Percentiles rank a stretch among this genome's conserved stretches.
Evolutionary conservation across 495 filamentous ascomycete species (phyloP).

Genomic region (Aspergillus biplanus): DNA sequence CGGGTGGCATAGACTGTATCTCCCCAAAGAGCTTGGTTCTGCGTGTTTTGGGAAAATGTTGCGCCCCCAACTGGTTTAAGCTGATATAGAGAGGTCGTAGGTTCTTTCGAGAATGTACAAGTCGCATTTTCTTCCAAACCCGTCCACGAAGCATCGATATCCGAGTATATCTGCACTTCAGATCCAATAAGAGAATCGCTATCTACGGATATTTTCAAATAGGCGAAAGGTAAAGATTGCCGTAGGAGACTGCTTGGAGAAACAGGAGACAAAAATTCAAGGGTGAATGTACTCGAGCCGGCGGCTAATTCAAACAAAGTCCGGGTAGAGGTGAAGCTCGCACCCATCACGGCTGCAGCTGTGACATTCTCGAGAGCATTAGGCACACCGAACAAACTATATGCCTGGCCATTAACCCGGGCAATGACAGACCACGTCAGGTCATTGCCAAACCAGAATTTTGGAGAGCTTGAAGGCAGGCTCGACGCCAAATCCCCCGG

Average conservation of each 20-base stretch:
- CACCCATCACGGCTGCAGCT: conserved; percentile 36
- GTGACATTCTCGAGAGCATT: conserved; percentile 25
- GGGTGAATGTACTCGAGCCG: conserved; percentile 35
- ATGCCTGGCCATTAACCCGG: conserved; percentile 44
- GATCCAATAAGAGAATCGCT: conserved; percentile 23
- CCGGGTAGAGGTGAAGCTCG: conserved; percentile 46
- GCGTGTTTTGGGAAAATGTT: conserved; percentile 33
- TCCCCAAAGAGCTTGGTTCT: conserved; percentile 46
- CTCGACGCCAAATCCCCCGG: conserved; percentile 39
- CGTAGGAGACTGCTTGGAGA: conserved; percentile 77
- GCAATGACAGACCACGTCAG: conserved; percentile 49
- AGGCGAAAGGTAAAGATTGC: conserved; percentile 78
- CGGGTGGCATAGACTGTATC: conserved; percentile 44
- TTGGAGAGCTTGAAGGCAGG: conserved; percentile 37
- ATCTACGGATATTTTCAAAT: conserved; percentile 67
- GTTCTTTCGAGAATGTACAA: conserved; percentile 31
- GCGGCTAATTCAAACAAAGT: conserved; percentile 42
- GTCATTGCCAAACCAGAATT: conserved; percentile 51
- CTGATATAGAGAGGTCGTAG: conserved; percentile 34
- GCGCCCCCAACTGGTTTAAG: conserved; percentile 28
- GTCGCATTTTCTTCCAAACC: conserved; percentile 37
- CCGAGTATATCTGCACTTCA: conserved; percentile 44
- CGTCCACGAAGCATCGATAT: conserved; percentile 49
- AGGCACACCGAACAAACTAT: conserved; percentile 49
- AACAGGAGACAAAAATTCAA: conserved; percentile 76